Evolutionary conservation across 2,329 filamentous ascomycete species (phyloP).

Genomic region (Endocalyx cinctus): DNA sequence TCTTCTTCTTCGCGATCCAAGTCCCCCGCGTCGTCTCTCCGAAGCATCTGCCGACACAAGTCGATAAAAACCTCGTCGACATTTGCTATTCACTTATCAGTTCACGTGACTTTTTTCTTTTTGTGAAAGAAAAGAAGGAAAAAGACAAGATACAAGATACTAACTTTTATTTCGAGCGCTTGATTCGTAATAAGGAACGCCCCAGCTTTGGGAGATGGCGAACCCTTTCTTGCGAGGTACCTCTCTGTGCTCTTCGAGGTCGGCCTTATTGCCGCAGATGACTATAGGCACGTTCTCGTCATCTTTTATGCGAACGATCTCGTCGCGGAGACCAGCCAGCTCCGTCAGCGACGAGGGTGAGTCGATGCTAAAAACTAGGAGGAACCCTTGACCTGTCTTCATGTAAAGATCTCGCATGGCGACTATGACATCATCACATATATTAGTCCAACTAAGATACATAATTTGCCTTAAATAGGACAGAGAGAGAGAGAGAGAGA

Average conservation of each 20-base stretch:
- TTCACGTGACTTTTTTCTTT: neutral
- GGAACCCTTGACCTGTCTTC: constrained; percentile 88
- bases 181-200: constrained; percentile 86
- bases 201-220: constrained; percentile 80
- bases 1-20: constrained; percentile 36
- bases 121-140: no score
- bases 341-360: constrained; percentile 79
- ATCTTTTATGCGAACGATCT: constrained; percentile 88
- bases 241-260: constrained; percentile 78
- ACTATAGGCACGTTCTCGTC: constrained; percentile 82
- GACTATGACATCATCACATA: constrained; percentile 34
- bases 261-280: constrained; percentile 87
- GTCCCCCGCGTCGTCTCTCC: constrained; percentile 57
- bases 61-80: constrained; percentile 88
- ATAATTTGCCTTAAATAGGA: no score
- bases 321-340: constrained; percentile 74
- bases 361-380: constrained; percentile 89
- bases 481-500: constrained; percentile 20
- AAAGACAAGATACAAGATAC: no score
- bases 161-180: constrained; percentile 71
- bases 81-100: constrained; percentile 51
- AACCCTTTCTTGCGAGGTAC: constrained; percentile 78
- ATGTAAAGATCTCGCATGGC: constrained; percentile 80
- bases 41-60: constrained; percentile 77
- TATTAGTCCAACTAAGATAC: neutral